Conservation (phyloP, 2,329 filamentous ascomycete species). For the Aspergillus ochraceus region DNA sequence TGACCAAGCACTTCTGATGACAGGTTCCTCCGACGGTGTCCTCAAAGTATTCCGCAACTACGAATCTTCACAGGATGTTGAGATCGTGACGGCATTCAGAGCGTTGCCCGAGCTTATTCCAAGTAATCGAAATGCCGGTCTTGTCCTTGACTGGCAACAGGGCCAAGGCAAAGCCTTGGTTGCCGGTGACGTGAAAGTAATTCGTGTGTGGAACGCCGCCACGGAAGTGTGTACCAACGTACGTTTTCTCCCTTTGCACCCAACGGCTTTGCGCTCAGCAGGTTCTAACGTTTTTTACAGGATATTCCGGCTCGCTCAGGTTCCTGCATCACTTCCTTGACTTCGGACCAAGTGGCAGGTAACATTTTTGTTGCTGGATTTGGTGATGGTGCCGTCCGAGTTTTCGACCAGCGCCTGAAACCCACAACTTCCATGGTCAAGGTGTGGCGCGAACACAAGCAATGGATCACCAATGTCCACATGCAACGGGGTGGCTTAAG, state of each 20-base stretch:
- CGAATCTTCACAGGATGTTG: slow-evolving; percentile 71
- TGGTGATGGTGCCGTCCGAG: slow-evolving; percentile 88
- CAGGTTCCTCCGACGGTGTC: slow-evolving; percentile 91
- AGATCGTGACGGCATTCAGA: slow-evolving; percentile 87
- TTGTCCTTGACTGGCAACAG: slow-evolving; percentile 99
- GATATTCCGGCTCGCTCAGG: slow-evolving; percentile 94
- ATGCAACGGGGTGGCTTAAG: slow-evolving; percentile 94
- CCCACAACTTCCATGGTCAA: slow-evolving; percentile 90
- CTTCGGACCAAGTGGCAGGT: slow-evolving; percentile 95
- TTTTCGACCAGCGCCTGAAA: slow-evolving; percentile 85
- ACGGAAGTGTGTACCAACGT: slow-evolving; percentile 84
- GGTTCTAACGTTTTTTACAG: slow-evolving; percentile 29
- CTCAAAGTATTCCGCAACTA: slow-evolving; percentile 93
- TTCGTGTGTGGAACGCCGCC: slow-evolving; percentile 93
- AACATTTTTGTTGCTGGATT: slow-evolving; percentile 96
- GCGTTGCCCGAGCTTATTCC: slow-evolving; percentile 91
- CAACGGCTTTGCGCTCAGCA: neutral
- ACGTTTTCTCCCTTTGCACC: slow-evolving; percentile 25
- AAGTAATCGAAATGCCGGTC: slow-evolving; percentile 88
- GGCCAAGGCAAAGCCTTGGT: slow-evolving; percentile 94
- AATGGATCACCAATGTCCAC: slow-evolving; percentile 95
- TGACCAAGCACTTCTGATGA: slow-evolving; percentile 91
- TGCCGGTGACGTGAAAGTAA: slow-evolving; percentile 91
- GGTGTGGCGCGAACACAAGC: slow-evolving; percentile 93
- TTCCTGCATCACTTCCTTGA: slow-evolving; percentile 92